Base-by-base conservation (phyloP, 1,284 basidiomycete species). In the Caloboletus inedulis region DNA sequence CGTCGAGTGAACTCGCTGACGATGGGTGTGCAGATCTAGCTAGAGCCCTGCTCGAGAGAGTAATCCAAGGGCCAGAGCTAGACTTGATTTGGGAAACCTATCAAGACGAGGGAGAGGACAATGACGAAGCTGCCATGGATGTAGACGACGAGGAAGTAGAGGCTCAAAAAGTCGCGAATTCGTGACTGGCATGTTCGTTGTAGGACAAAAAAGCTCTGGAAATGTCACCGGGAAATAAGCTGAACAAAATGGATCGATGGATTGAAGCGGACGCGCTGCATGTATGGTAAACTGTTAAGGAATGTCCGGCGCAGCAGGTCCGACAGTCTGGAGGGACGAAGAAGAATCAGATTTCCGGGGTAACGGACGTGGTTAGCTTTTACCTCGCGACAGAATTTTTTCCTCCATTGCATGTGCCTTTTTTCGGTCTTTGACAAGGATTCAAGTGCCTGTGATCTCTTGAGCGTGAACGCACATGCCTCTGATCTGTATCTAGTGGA, bases 51-150 rank as follows among this genome's bases (percentile, higher is more conserved):
- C 72, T 91, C 53, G 87, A 89, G 52, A 69, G 80, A 9, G 81
- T 91, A 16, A 81, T 90, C 4, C 86, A 88, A 63, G 89, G 88
- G 0, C 87, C 88, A 2, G 85, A 89, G 61, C 76, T 80, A 41
- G 89, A 91, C 55, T 76, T 73, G 40, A 78, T 90, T 29, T 91
- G 84, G 77, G 79, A 77, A 52, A 77, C 84, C 19, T 91, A 84
- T 63, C 81, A 84, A 55, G 68, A 74, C 18, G 75, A 77, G 12
- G 69, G 69, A 29, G 75, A 78, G 35, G 72, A 73, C 30, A 69
- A 70, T n/a, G 71, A 69, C 51, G 75, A 79, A 55, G 73, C 72
- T 46, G 76, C 76, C 37, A 77, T 79, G 73, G 83, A 84, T 47
- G 76, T 77, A 35, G 66, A 68, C 13, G 66, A 68, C 18, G 65